Conservation (phyloP, 352 stramenopile species). For the Pythium brachiatum region DNA sequence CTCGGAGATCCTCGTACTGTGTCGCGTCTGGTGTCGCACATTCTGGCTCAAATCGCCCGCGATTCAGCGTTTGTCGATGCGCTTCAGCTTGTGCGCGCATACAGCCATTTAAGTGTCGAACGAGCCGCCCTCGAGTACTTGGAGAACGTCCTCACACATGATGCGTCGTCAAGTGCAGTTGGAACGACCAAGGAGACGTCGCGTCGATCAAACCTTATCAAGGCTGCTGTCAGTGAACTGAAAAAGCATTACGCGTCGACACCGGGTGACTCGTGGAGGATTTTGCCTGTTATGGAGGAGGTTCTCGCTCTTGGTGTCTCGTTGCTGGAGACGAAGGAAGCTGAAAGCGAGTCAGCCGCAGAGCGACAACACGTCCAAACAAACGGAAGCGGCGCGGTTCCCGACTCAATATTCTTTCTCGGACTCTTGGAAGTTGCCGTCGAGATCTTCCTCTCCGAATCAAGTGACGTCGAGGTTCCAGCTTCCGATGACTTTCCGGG, state of each 20-base stretch:
- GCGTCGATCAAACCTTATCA: slow-evolving; percentile 41
- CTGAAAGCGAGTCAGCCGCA: slow-evolving; percentile 26
- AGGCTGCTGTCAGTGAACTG: slow-evolving; percentile 19
- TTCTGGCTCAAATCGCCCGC: slow-evolving; percentile 47
- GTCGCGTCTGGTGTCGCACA: slow-evolving; percentile 50
- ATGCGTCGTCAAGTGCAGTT: slow-evolving; percentile 6
- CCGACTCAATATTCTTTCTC: slow-evolving; percentile 34
- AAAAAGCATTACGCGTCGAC: slow-evolving; percentile 22
- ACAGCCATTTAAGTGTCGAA: slow-evolving; percentile 48
- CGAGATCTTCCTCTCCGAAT: slow-evolving; percentile 20
- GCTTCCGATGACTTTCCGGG: slow-evolving; percentile 1
- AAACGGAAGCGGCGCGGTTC: background rate
- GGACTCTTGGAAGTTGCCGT: slow-evolving; percentile 37
- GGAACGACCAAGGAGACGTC: background rate
- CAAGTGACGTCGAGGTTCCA: slow-evolving; percentile 7
- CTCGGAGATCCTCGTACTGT: slow-evolving; percentile 47
- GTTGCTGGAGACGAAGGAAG: slow-evolving; percentile 37
- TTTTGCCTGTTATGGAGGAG: slow-evolving; percentile 55
- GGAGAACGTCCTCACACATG: slow-evolving; percentile 56
- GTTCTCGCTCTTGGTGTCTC: slow-evolving; percentile 41
- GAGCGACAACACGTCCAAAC: background rate
- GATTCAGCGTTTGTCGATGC: slow-evolving; percentile 53
- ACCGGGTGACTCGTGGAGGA: slow-evolving; percentile 21
- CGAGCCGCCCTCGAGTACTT: slow-evolving; percentile 55
- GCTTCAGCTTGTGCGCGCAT: slow-evolving; percentile 59